A percentile compares a stretch with the other conserved stretches of the same genome.
Conservation (phyloP, 2,329 filamentous ascomycete species). For the Calonectria pseudoreteaudii region DNA sequence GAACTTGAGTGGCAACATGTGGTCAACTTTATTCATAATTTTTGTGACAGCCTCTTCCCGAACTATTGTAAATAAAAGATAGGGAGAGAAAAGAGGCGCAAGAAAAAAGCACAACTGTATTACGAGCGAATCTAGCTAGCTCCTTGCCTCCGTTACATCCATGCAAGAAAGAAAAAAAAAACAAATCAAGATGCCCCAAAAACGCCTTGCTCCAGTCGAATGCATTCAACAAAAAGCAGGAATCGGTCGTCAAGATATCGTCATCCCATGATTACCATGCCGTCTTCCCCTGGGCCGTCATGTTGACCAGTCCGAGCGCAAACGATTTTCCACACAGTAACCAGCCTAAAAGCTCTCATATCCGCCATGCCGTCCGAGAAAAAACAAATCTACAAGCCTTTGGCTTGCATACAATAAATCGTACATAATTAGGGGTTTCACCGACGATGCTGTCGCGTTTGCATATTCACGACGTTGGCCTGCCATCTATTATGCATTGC, state of each 20-base stretch:
- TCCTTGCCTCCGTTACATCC: background rate
- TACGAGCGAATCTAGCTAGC: background rate
- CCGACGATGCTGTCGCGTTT: background rate
- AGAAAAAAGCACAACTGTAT: background rate
- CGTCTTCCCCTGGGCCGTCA: conserved; percentile 6
- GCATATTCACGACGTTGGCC: background rate
- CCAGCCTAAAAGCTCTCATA: background rate
- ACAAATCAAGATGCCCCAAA: conserved; percentile 30
- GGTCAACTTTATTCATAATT: background rate
- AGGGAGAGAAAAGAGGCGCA: background rate
- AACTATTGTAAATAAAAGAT: background rate
- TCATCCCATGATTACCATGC: conserved; percentile 35
- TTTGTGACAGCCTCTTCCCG: background rate
- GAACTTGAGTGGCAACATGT: background rate
- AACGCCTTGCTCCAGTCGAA: conserved; percentile 25
- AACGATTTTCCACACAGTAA: background rate
- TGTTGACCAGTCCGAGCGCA: background rate
- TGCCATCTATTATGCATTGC: conserved; percentile 6
- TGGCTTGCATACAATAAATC: conserved; percentile 13
- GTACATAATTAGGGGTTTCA: conserved; percentile 1
- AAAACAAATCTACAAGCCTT: conserved; percentile 20
- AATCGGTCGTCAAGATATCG: conserved; percentile 34
- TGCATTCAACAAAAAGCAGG: conserved; percentile 28
- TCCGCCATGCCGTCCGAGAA: background rate
- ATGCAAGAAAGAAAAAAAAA: background rate